Base-by-base conservation (phyloP, 2,329 filamentous ascomycete genomes). In the Colletotrichum brevisporum region DNA sequence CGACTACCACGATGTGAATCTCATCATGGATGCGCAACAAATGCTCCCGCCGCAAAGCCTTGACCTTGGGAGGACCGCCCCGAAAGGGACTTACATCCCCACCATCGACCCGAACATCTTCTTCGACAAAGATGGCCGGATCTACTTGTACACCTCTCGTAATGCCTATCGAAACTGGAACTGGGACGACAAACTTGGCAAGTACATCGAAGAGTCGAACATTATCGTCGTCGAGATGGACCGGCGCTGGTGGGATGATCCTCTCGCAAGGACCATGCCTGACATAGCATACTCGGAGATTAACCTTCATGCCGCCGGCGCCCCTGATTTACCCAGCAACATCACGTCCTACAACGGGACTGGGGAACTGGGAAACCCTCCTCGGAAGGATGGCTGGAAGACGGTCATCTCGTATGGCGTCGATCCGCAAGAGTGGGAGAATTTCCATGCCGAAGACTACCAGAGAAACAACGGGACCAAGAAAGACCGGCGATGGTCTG, bases 131-230 rank as follows among this genome's bases (percentile, higher is more conserved):
- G 70, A 73, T 36, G 71, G 61, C 39, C 71, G 71, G 3, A 67
- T 69, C 24, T 69, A 69, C 47, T 61, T 81, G 0, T 80, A 79
- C 63, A 68, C 74, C 4, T 80, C 79, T 1, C 74, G 78, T 6
- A 80, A 80, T 52, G 78, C 78, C 3, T 80, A 80, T 58, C 74
- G 78, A 1, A 80, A 80, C 54, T 80, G 78, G 78, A 80, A 79
- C 41, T 80, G 78, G 78, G 78, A 80, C 50, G 67, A 70, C 1
- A 56, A 69, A 4, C 48, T 79, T 21, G 74, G 74, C 16, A 80
- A 80, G 68, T 80, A 80, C 64, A 76, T 80, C 18, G 78, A 80
- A 57, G 78, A 80, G 56, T 80, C 78, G 47, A 80, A 80, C 62
- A 79, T 80, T 47, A 79, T 80, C 50, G 76, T 79, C 1, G 75